These are phyloP conservation scores for Lichtheimia ramosa DNA, from an alignment of 371 early-diverging fungal genomes.

Conservation along the genomic window DNA sequence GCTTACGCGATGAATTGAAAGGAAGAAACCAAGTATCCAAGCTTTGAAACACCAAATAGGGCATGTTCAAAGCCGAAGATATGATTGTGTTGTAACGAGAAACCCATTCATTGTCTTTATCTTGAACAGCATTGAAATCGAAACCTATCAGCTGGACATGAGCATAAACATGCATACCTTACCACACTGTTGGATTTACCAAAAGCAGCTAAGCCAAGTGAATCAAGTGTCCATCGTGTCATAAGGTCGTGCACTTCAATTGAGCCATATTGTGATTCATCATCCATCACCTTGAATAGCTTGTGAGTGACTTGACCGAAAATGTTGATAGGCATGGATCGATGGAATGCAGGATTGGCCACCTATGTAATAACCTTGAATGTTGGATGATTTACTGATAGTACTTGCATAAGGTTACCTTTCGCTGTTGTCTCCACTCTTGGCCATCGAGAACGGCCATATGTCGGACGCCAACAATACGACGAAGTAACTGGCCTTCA, in stretches of 20 bases:
- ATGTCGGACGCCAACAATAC: conserved; percentile 20
- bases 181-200: conserved; percentile 13
- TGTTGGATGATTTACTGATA: too few relatives aligned
- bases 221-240: conserved; percentile 34
- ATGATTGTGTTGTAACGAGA: conserved; percentile 11
- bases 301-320: conserved; percentile 25
- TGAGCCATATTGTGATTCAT: background rate
- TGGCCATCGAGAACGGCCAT: conserved; percentile 19
- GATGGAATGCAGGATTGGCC: conserved; percentile 45
- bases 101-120: conserved; percentile 14
- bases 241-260: conserved; percentile 12
- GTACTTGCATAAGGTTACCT: too few relatives aligned
- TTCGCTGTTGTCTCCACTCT: conserved; percentile 25
- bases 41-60: conserved; percentile 19
- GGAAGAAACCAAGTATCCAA: conserved; percentile 10
- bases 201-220: conserved; percentile 36
- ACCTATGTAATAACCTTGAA: too few relatives aligned
- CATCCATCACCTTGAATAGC: conserved; percentile 22
- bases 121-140: conserved; percentile 19
- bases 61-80: conserved; percentile 15
- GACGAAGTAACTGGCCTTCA: background rate
- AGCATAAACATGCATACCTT: background rate
- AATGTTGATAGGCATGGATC: conserved; percentile 29
- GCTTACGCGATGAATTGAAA: conserved; percentile 21
- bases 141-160: conserved; percentile 12